Percentiles rank a stretch among this genome's conserved stretches.
phyloP scores from a whole-genome alignment of 495 filamentous ascomycete genomes.

The Xylaria bambusicola region DNA sequence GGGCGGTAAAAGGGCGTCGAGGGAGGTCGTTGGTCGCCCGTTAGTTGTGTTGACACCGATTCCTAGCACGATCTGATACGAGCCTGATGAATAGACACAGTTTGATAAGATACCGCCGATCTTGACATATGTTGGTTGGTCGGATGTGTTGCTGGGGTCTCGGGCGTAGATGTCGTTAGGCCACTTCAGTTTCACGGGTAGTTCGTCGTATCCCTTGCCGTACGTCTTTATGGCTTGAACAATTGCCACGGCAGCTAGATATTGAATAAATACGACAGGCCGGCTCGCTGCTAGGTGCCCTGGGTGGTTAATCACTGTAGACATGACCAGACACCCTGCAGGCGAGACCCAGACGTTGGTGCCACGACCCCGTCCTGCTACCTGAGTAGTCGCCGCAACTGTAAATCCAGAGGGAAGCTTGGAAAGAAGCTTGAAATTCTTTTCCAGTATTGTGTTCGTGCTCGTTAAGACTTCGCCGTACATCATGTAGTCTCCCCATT shows the following conservation, averaged over 20 bases:
- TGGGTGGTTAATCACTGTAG: conserved; percentile 79
- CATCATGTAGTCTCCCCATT: conserved; percentile 76
- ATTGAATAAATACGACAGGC: conserved; percentile 93
- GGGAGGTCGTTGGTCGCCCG: conserved; percentile 79
- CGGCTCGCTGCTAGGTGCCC: conserved; percentile 68
- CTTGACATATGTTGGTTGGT: conserved; percentile 65
- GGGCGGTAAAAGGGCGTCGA: conserved; percentile 68
- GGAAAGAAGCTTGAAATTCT: conserved; percentile 77
- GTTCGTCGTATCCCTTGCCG: conserved; percentile 62
- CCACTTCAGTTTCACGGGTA: conserved; percentile 93
- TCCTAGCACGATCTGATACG: conserved; percentile 86
- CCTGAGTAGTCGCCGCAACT: conserved; percentile 85
- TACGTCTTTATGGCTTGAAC: conserved; percentile 84
- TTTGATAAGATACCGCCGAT: conserved; percentile 94
- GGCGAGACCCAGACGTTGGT: conserved; percentile 95
- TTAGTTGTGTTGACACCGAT: conserved; percentile 91
- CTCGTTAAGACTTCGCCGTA: conserved; percentile 94
- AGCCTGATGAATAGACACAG: conserved; percentile 72
- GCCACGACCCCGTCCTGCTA: conserved; percentile 89
- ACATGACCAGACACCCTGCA: conserved; percentile 82
- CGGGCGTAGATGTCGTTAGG: conserved; percentile 93
- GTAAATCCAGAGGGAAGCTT: conserved; percentile 81
- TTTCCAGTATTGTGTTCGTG: conserved; percentile 93
- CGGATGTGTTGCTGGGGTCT: conserved; percentile 62
- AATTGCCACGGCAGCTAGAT: conserved; percentile 87